Evolutionary conservation across 176 grass and related monocot species (phyloP).

Genomic region (Eremochloa ophiuroides): DNA sequence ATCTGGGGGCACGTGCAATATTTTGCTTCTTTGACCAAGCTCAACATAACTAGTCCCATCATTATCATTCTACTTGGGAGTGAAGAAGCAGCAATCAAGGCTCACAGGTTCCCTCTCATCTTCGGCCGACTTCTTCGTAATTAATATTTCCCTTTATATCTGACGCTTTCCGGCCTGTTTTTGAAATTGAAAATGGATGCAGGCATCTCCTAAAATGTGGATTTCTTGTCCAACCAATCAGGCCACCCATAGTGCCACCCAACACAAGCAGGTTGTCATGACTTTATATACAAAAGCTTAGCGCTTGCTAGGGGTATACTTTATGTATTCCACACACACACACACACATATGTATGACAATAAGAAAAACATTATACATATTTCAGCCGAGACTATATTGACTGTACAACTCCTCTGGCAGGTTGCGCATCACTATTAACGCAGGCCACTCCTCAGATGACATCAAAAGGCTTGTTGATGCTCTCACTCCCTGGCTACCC

Average conservation of each 20-base stretch:
- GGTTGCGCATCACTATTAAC: slow-evolving; percentile 70
- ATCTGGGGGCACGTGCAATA: slow-evolving; percentile 61
- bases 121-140: background rate
- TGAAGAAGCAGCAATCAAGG: slow-evolving; percentile 60
- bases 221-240: slow-evolving; percentile 78
- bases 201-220: slow-evolving; percentile 78
- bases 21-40: slow-evolving; percentile 58
- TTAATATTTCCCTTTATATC: background rate
- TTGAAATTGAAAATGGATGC: background rate
- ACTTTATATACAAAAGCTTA: no score
- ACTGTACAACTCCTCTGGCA: slow-evolving; percentile 2
- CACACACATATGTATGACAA: no score
- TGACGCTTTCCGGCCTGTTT: background rate
- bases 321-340: no score
- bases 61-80: slow-evolving; percentile 74
- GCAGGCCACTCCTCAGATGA: slow-evolving; percentile 66
- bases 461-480: slow-evolving; percentile 50
- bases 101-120: slow-evolving; percentile 59
- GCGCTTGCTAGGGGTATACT: background rate
- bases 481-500: slow-evolving; percentile 51
- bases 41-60: slow-evolving; percentile 64
- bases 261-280: slow-evolving; percentile 63
- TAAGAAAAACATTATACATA: no score
- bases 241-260: slow-evolving; percentile 71
- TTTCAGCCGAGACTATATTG: background rate